A percentile compares a stretch with the other conserved stretches of the same genome.
Evolutionary conservation across 2,329 filamentous ascomycete genomes (phyloP).

Genomic region (Scopulariopsis brevicaulis): DNA sequence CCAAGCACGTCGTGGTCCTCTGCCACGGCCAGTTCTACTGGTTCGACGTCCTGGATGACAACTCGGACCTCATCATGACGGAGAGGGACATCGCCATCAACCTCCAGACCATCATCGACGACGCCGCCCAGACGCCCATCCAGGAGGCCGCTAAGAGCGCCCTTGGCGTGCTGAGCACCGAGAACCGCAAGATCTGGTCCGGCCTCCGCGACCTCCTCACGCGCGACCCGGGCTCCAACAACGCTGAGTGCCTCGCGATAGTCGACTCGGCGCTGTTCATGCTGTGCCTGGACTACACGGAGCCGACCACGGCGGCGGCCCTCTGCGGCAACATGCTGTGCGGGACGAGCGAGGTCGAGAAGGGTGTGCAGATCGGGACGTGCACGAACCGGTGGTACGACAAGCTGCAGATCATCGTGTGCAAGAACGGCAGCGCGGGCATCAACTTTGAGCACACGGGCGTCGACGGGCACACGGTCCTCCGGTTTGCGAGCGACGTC

Average conservation of each 20-base stretch:
- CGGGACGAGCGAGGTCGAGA: slow-evolving; percentile 82
- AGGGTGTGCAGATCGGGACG: slow-evolving; percentile 90
- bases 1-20: slow-evolving; percentile 86
- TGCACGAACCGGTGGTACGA: slow-evolving; percentile 99
- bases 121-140: slow-evolving; percentile 80
- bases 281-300: slow-evolving; percentile 84
- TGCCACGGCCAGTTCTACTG: slow-evolving; percentile 96
- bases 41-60: slow-evolving; percentile 95
- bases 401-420: slow-evolving; percentile 97
- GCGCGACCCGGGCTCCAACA: slow-evolving; percentile 79
- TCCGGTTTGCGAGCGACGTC: slow-evolving; percentile 90
- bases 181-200: slow-evolving; percentile 95
- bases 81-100: slow-evolving; percentile 90
- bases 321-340: slow-evolving; percentile 99
- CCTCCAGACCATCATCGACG: slow-evolving; percentile 81
- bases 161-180: slow-evolving; percentile 84
- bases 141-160: slow-evolving; percentile 94
- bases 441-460: slow-evolving; percentile 99
- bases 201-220: slow-evolving; percentile 80
- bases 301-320: slow-evolving; percentile 67
- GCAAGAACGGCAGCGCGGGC: slow-evolving; percentile 94
- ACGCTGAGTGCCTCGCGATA: slow-evolving; percentile 89
- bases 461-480: slow-evolving; percentile 92
- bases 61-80: slow-evolving; percentile 92
- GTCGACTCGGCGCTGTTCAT: slow-evolving; percentile 91